These are phyloP conservation scores for Uncinocarpus reesii DNA, from an alignment of 2,329 filamentous ascomycete species.

Conservation along the genomic window DNA sequence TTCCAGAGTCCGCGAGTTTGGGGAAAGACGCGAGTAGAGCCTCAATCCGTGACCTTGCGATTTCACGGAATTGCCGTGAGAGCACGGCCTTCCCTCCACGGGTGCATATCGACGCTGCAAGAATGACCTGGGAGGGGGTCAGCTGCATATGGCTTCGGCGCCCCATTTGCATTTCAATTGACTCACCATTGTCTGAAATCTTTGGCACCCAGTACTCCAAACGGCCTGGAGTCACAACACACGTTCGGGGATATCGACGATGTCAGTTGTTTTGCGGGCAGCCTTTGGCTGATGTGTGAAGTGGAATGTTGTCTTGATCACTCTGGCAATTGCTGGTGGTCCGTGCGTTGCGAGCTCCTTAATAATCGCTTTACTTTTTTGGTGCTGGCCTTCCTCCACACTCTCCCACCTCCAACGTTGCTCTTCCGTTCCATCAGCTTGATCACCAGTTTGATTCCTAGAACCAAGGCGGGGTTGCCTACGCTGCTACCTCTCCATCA, in stretches of 20 bases:
- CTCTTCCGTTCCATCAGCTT: no score
- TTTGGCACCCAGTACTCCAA: not conserved
- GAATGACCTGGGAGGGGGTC: conserved; percentile 62
- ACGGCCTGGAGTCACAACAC: not conserved
- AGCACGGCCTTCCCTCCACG: conserved; percentile 96
- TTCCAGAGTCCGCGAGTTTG: conserved; percentile 90
- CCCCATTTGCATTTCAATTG: not conserved
- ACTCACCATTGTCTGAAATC: conserved; percentile 6
- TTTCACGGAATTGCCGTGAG: conserved; percentile 94
- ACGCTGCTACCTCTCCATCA: no score
- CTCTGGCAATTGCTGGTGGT: conserved; percentile 1
- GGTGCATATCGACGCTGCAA: conserved; percentile 97
- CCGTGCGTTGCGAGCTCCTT: conserved; percentile 1
- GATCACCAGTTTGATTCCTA: no score
- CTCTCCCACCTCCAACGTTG: no score
- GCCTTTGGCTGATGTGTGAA: not conserved
- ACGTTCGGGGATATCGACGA: not conserved
- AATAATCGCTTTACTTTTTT: not conserved
- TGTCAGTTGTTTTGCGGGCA: not conserved
- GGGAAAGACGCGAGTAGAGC: conserved; percentile 93
- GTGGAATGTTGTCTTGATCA: conserved; percentile 12
- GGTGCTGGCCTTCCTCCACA: not conserved
- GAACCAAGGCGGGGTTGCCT: no score
- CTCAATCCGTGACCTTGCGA: conserved; percentile 93
- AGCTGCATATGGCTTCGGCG: not conserved